A percentile compares a stretch with the other conserved stretches of the same genome.
phyloP scores from a whole-genome alignment of 352 stramenopile species.

The Phytophthora ohioensis region DNA sequence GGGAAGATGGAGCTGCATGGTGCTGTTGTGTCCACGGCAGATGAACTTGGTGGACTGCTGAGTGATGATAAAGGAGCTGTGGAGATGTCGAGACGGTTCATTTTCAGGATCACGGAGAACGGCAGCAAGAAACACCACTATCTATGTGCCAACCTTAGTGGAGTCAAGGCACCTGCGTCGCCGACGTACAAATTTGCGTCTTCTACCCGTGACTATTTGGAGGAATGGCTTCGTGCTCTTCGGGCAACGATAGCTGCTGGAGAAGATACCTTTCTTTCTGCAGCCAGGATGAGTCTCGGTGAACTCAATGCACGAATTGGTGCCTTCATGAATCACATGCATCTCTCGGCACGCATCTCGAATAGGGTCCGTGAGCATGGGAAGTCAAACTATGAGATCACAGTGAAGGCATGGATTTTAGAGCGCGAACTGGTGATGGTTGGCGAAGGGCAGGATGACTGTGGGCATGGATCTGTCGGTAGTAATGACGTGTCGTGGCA shows the following conservation, averaged over 20 bases:
- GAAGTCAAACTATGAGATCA: conserved; percentile 58
- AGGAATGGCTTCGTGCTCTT: conserved; percentile 63
- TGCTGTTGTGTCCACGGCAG: conserved; percentile 55
- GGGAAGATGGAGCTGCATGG: conserved; percentile 50
- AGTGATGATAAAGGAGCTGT: conserved; percentile 41
- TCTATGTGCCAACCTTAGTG: conserved; percentile 58
- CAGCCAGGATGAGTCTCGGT: conserved; percentile 34
- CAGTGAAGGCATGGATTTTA: conserved; percentile 69
- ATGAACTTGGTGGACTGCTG: conserved; percentile 63
- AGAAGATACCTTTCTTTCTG: not conserved
- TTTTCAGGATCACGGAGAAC: conserved; percentile 62
- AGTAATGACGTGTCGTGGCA: conserved; percentile 54
- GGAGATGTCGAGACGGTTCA: conserved; percentile 72
- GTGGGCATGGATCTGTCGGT: conserved; percentile 4
- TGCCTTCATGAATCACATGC: conserved; percentile 58
- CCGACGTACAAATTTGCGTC: conserved; percentile 30
- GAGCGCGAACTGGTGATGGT: conserved; percentile 54
- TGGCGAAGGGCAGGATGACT: conserved; percentile 14
- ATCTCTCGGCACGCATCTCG: conserved; percentile 55
- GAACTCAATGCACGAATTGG: conserved; percentile 56
- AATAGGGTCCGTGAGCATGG: conserved; percentile 33
- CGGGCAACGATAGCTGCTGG: conserved; percentile 7
- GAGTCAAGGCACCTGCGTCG: conserved; percentile 3
- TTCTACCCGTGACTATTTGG: conserved; percentile 54
- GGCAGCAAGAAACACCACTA: conserved; percentile 52